Percentiles rank a stretch among this genome's conserved stretches.
phyloP scores from a whole-genome alignment of 139 green algal genomes.

The Desmodesmus armatus region DNA sequence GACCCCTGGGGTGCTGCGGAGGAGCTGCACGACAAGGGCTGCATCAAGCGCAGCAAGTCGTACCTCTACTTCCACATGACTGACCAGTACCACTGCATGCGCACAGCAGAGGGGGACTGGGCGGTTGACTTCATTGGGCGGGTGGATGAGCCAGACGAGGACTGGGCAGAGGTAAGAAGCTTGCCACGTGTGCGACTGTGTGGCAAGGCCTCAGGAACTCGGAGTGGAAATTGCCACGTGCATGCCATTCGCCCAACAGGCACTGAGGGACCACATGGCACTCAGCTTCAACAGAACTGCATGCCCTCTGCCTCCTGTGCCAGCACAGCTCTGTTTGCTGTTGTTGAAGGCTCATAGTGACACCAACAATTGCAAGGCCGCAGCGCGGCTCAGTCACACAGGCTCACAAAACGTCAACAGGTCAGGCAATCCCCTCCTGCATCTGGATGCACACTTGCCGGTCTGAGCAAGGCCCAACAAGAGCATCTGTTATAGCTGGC shows the following conservation, averaged over 20 bases:
- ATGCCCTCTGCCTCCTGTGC: neutral
- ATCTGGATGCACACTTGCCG: too few species aligned
- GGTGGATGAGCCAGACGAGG: conserved; percentile 41
- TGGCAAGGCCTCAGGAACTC: too few species aligned
- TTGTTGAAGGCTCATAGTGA: neutral
- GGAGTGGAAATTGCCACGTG: neutral
- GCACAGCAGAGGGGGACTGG: conserved; percentile 34
- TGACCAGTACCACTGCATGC: conserved; percentile 53
- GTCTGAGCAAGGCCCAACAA: too few species aligned
- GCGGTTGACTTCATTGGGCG: conserved; percentile 55
- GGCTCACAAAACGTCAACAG: neutral
- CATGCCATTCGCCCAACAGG: neutral
- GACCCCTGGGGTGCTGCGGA: conserved; percentile 29
- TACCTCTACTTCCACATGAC: conserved; percentile 53
- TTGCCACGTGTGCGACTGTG: too few species aligned
- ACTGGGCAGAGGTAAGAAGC: conserved; percentile 40
- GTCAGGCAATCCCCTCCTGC: neutral
- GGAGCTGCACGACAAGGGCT: conserved; percentile 8
- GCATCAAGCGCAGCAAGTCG: conserved; percentile 20
- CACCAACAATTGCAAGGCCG: too few species aligned
- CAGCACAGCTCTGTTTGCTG: neutral
- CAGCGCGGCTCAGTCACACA: neutral
- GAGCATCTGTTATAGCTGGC: too few species aligned
- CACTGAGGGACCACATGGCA: too few species aligned
- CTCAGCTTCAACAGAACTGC: too few species aligned